Base-by-base conservation (phyloP, 371 early-diverging fungal genomes). In the Mucor piriformis region DNA sequence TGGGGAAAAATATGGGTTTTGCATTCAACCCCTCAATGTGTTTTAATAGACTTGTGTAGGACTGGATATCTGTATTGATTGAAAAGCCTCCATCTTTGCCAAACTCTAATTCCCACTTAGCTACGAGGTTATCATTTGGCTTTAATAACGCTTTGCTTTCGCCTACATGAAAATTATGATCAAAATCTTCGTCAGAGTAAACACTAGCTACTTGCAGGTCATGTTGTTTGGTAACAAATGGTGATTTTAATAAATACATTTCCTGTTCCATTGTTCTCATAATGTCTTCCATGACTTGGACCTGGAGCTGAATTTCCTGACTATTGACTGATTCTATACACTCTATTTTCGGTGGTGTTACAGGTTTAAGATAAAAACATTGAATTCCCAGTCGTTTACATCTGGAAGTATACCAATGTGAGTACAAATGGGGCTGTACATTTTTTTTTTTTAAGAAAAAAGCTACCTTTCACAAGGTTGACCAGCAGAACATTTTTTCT, bases 401-500 rank as follows among this genome's bases (percentile, higher is more conserved):
- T 55, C 71, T 71, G 57, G 16, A 29, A 29, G 2, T n/a, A 51
- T 35, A 13, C 16, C 16, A 33, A 42, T 33, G 12, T 32, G 0
- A 23, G 25, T 29, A 24, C 12, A 11, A 43, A 15, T 21, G 6
- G 43, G 11, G 21, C 1, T n/a, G 37, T 16, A 32, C n/a, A 12
- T 42, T 24, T 27, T 23, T 21, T 13, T 23, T 47, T 24, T 37
- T n/a, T 33, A 23, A 13, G 13, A 11, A 21, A 38, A 2, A 34
- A 23, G 2, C 48, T 66, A 77, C 77, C 77, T 66, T 54, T 74
- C 73, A 46, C 77, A 77, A 37, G 77, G 77, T 10, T 64, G 68
- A 12, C 70, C 77, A 1, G 68, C 63, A 42, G 69, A 61, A 38
- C 77, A 77, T 55, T 77, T 77, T 46, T 74, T 74, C 50, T 77